Conservation (phyloP, 1,139 yeast species). For the Chernovozyma aurita region DNA sequence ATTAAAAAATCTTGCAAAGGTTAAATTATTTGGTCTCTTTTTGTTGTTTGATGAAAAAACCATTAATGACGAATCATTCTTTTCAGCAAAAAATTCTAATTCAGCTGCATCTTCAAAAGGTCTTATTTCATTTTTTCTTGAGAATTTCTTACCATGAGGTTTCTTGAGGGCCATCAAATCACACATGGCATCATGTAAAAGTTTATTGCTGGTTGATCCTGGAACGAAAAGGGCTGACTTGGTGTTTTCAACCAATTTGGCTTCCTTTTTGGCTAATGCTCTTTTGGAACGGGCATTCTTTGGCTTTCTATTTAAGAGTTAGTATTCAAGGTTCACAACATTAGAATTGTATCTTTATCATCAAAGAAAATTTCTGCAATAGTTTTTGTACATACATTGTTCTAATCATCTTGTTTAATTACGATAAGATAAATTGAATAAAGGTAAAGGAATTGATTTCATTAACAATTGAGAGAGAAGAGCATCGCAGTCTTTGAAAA, state of each 20-base stretch:
- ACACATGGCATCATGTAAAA: conserved; percentile 83
- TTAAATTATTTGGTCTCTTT: conserved; percentile 88
- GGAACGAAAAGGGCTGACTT: conserved; percentile 90
- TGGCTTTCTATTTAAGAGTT: conserved; percentile 45
- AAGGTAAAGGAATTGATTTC: too few species aligned
- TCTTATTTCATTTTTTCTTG: conserved; percentile 80
- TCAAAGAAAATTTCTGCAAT: too few species aligned
- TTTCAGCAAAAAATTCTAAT: conserved; percentile 88
- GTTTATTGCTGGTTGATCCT: conserved; percentile 75
- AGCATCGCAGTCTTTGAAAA: conserved; percentile 2
- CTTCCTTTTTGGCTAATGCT: conserved; percentile 83
- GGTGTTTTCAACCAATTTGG: conserved; percentile 85
- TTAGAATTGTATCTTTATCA: too few species aligned
- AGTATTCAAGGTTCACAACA: too few species aligned
- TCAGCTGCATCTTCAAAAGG: conserved; percentile 92
- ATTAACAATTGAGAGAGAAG: too few species aligned
- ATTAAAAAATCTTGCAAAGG: conserved; percentile 86
- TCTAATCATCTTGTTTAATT: conserved; percentile 57
- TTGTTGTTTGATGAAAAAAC: conserved; percentile 83
- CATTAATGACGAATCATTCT: conserved; percentile 83
- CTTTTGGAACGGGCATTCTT: conserved; percentile 96
- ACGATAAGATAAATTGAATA: too few species aligned
- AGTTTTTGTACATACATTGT: conserved; percentile 43
- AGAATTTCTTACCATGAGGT: conserved; percentile 84
- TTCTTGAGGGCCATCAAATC: conserved; percentile 89